phyloP scores from a whole-genome alignment of 371 early-diverging fungal species.

The Rhizopus stolonifer region DNA sequence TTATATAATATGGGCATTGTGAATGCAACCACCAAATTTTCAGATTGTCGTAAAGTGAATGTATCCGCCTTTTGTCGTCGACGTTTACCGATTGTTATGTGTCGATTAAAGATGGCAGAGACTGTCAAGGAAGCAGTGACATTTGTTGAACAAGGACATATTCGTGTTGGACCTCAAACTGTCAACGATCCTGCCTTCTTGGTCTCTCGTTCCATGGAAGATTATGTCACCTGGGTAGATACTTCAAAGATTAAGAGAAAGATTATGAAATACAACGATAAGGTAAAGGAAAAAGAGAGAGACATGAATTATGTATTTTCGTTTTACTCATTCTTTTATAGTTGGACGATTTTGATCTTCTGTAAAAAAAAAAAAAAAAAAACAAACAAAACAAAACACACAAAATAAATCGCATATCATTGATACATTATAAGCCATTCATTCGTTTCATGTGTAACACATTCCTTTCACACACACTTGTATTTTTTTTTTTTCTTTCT shows the following conservation, averaged over 20 bases:
- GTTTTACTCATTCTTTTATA: conserved; percentile 34
- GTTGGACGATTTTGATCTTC: conserved; percentile 69
- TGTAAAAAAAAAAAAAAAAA: conserved; percentile 43
- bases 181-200: conserved; percentile 92
- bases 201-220: conserved; percentile 92
- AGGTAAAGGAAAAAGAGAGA: conserved; percentile 50
- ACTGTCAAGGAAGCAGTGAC: conserved; percentile 92
- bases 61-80: conserved; percentile 94
- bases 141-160: conserved; percentile 97
- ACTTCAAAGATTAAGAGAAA: conserved; percentile 97
- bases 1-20: conserved; percentile 93
- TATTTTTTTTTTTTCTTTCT: neutral
- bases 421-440: neutral
- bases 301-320: neutral
- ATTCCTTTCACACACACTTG: neutral
- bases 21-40: conserved; percentile 80
- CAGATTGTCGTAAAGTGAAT: conserved; percentile 86
- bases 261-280: conserved; percentile 97
- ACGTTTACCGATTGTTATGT: conserved; percentile 94
- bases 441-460: conserved; percentile 3
- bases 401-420: neutral
- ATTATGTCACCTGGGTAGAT: conserved; percentile 99
- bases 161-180: conserved; percentile 93
- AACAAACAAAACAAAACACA: too few relatives aligned
- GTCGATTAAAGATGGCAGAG: conserved; percentile 94